phyloP scores from a whole-genome alignment of 1,139 yeast species.

The Taphrina pruni region DNA sequence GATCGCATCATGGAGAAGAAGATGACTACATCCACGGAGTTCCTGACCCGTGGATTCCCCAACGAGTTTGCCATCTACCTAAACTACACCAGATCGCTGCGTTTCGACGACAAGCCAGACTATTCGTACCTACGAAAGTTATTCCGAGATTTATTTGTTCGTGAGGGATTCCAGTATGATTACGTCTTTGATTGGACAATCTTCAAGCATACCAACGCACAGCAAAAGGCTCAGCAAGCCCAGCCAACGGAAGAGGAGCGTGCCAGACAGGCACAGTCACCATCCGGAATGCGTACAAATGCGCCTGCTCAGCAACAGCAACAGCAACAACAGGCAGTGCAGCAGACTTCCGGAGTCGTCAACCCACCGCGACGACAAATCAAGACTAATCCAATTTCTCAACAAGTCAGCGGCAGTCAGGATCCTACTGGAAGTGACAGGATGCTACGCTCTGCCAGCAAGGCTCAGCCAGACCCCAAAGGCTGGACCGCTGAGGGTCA shows the following conservation, averaged over 20 bases:
- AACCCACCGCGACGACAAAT: slow-evolving; percentile 37
- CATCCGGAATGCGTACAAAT: slow-evolving; percentile 5
- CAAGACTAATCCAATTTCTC: slow-evolving; percentile 20
- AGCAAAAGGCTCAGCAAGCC: slow-evolving; percentile 27
- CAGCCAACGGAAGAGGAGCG: slow-evolving; percentile 25
- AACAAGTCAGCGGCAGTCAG: slow-evolving; percentile 29
- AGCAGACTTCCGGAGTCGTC: slow-evolving; percentile 22
- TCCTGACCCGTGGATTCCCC: slow-evolving; percentile 89
- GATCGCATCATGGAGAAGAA: slow-evolving; percentile 96
- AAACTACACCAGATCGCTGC: slow-evolving; percentile 83
- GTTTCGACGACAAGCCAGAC: slow-evolving; percentile 97
- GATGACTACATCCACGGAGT: slow-evolving; percentile 88
- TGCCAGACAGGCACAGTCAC: slow-evolving; percentile 4
- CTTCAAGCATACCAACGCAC: slow-evolving; percentile 61
- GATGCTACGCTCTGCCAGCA: slow-evolving; percentile 36
- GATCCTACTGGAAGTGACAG: slow-evolving; percentile 36
- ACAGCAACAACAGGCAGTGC: slow-evolving; percentile 11
- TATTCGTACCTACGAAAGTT: slow-evolving; percentile 86
- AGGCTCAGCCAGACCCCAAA: slow-evolving; percentile 26
- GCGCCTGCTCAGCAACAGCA: slow-evolving; percentile 24
- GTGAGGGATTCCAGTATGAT: slow-evolving; percentile 90
- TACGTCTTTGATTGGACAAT: slow-evolving; percentile 97
- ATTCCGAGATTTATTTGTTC: slow-evolving; percentile 84
- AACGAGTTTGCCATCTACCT: slow-evolving; percentile 86
- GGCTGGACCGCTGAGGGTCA: slow-evolving; percentile 20